A percentile compares a stretch with the other conserved stretches of the same genome.
Evolutionary conservation across 2,329 filamentous ascomycete species (phyloP).

Genomic region (Phyllosticta citriasiana): DNA sequence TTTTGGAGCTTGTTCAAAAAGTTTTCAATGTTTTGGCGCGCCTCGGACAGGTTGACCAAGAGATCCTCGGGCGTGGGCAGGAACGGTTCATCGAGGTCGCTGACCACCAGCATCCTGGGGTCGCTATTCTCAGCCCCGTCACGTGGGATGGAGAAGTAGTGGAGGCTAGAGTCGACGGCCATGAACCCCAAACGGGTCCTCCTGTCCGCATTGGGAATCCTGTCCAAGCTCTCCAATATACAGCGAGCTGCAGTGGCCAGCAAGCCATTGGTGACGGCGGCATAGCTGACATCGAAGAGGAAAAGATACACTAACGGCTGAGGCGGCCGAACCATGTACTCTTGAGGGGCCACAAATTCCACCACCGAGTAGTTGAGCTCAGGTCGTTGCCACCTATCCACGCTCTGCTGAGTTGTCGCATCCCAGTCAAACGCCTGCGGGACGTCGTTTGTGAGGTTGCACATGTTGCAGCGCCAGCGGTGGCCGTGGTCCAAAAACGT

Average conservation of each 20-base stretch:
- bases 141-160: slow-evolving; percentile 91
- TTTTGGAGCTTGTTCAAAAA: slow-evolving; percentile 85
- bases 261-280: slow-evolving; percentile 79
- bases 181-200: slow-evolving; percentile 90
- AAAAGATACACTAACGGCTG: slow-evolving; percentile 94
- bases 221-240: slow-evolving; percentile 86
- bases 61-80: slow-evolving; percentile 87
- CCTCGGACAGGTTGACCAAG: slow-evolving; percentile 79
- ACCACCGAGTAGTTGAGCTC: slow-evolving; percentile 96
- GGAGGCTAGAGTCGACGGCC: slow-evolving; percentile 84
- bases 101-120: slow-evolving; percentile 85
- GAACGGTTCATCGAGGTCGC: slow-evolving; percentile 93
- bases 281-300: slow-evolving; percentile 87
- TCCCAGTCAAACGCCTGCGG: slow-evolving; percentile 99
- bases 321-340: slow-evolving; percentile 98
- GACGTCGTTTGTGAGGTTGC: slow-evolving; percentile 95
- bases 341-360: slow-evolving; percentile 94
- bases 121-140: slow-evolving; percentile 78
- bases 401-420: slow-evolving; percentile 75
- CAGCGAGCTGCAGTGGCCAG: slow-evolving; percentile 86
- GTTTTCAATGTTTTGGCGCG: slow-evolving; percentile 78
- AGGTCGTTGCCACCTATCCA: slow-evolving; percentile 83
- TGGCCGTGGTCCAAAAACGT: slow-evolving; percentile 95
- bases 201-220: slow-evolving; percentile 96
- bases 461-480: slow-evolving; percentile 99